Percentiles rank a stretch among this genome's conserved stretches.
These are phyloP conservation scores for Aspergillus ustus DNA, from an alignment of 2,329 filamentous ascomycete species.

Conservation along the genomic window DNA sequence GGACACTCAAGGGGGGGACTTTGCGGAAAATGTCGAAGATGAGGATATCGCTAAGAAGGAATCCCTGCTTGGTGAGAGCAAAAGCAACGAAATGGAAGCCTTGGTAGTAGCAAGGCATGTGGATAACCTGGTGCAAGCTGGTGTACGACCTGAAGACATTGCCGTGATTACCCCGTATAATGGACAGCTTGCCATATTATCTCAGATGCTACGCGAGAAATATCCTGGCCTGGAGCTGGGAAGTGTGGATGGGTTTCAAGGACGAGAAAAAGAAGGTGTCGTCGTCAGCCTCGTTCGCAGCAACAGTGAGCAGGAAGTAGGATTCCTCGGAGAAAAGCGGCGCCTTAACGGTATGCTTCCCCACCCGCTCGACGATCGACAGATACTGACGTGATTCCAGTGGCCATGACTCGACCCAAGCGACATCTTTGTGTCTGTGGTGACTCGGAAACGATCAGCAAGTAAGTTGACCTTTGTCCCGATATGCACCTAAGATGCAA, in stretches of 20 bases:
- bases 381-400: conserved; percentile 50
- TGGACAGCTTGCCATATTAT: conserved; percentile 82
- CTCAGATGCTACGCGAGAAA: conserved; percentile 74
- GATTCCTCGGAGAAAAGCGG: conserved; percentile 90
- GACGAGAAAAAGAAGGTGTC: conserved; percentile 93
- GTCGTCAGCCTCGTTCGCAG: conserved; percentile 93
- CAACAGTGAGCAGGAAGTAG: conserved; percentile 84
- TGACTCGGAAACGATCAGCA: conserved; percentile 89
- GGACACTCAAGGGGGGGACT: conserved; percentile 94
- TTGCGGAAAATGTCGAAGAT: conserved; percentile 80
- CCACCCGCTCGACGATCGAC: neutral
- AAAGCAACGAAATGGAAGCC: conserved; percentile 91
- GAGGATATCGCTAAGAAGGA: conserved; percentile 62
- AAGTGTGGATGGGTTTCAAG: conserved; percentile 96
- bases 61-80: conserved; percentile 71
- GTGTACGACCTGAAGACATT: conserved; percentile 81
- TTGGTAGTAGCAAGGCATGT: conserved; percentile 80
- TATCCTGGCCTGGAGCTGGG: conserved; percentile 91
- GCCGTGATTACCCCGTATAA: conserved; percentile 97
- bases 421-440: conserved; percentile 89
- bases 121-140: conserved; percentile 72
- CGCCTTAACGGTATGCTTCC: conserved; percentile 80
- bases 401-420: conserved; percentile 95
- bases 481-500: neutral
- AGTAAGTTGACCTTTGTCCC: conserved; percentile 61